Conservation (phyloP, 352 stramenopile genomes). For the Globisporangium perplexum region DNA sequence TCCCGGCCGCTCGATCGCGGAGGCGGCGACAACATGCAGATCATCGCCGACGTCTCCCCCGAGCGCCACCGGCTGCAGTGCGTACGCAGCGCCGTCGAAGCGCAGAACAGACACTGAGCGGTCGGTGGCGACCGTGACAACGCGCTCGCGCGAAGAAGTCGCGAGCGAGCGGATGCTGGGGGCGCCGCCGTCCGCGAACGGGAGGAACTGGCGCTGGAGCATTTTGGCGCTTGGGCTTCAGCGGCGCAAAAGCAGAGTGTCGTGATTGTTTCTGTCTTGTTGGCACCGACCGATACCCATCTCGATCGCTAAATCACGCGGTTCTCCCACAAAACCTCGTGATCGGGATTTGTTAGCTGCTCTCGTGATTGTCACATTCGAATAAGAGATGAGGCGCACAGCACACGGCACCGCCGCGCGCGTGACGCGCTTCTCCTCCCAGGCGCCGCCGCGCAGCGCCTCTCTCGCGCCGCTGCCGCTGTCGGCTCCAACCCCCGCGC, state of each 20-base stretch:
- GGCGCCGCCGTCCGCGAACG: slow-evolving; percentile 38
- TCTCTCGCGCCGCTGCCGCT: not conserved
- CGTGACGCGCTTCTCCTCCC: not conserved
- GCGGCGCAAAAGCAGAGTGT: too few species aligned
- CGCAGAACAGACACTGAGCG: slow-evolving; percentile 40
- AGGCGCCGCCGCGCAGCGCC: too few species aligned
- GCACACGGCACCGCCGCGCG: not conserved
- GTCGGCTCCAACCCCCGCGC: too few species aligned
- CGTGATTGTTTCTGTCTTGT: too few species aligned
- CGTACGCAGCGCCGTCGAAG: slow-evolving; percentile 31
- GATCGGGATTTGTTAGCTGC: too few species aligned
- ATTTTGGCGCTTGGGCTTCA: too few species aligned
- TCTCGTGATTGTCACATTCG: not conserved
- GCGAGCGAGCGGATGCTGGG: slow-evolving; percentile 54
- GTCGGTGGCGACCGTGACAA: slow-evolving; percentile 62
- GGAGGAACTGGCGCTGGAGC: slow-evolving; percentile 63
- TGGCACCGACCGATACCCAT: too few species aligned
- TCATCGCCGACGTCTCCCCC: slow-evolving; percentile 17
- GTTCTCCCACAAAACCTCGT: too few species aligned
- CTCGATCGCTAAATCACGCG: too few species aligned
- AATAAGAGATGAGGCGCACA: not conserved
- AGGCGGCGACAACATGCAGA: slow-evolving; percentile 39
- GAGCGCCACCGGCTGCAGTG: slow-evolving; percentile 28
- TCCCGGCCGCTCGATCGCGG: slow-evolving; percentile 35
- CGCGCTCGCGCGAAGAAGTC: not conserved